Base-by-base conservation (phyloP, 2,329 filamentous ascomycete genomes). In the Fusarium nodosum region DNA sequence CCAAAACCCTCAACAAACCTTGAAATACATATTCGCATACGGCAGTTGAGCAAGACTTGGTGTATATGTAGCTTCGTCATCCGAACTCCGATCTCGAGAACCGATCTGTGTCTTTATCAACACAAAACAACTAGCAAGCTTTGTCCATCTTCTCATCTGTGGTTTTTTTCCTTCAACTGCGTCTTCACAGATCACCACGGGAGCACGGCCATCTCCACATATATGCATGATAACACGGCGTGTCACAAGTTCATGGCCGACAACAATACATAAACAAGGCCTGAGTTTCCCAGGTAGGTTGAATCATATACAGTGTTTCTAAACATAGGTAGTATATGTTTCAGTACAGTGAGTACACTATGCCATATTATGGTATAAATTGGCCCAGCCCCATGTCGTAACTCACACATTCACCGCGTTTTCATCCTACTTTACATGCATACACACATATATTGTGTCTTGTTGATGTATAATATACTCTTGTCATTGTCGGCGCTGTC, bases 181-280 rank as follows among this genome's bases (percentile, higher is more conserved):
- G 13, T 20, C 16, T 9, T 20, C 39, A 28, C 9, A 54, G 16
- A 34, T 28, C 20, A 4, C 11, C 7, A 30, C 12, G n/a, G 13
- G 28, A 41, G 48, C 34, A 41, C 48, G 18, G 24, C 24, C 48
- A 36, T 28, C 9, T 52, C 48, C 34, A 39, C 48, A 41, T 18
- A 10, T n/a, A 28, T 15, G 15, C 33, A 30, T n/a, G 18, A 28
- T 30, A 53, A 62, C 56, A 51, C 60, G 30, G 51, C 16, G 46
- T 41, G 20, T 65, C 44, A 55, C 45, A 66, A 66, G 60, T 38
- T 56, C 55, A 68, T 48, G 26, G 66, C 66, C 70, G 62, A 67
- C 53, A 62, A 69, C 66, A 51, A 46, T 9, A 34, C 33, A 34
- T 46, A 54, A 51, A 36, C 57, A 56, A 20, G 54, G 33, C 50